Conservation (phyloP, 768 basidiomycete species). For the Termitomyces sp. region DNA sequence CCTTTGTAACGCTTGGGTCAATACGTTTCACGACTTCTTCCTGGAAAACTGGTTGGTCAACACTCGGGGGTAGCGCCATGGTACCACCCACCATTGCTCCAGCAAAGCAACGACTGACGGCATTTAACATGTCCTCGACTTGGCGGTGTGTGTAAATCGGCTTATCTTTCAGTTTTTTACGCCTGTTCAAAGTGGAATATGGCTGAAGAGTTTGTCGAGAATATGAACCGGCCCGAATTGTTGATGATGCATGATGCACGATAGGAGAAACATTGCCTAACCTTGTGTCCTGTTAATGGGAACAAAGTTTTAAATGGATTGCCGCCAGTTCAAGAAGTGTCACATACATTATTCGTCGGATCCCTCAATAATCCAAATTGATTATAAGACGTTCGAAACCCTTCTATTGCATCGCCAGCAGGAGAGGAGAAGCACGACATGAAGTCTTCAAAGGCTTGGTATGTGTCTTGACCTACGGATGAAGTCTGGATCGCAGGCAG, state of each 20-base stretch:
- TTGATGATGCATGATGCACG: background rate
- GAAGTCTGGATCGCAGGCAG: background rate
- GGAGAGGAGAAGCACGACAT: conserved; percentile 2
- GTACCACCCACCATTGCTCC: conserved; percentile 6
- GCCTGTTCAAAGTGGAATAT: background rate
- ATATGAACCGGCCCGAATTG: background rate
- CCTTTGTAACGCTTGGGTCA: background rate
- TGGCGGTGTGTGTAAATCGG: conserved; percentile 11
- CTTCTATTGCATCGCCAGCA: background rate
- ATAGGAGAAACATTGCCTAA: background rate
- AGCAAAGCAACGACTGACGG: conserved; percentile 9
- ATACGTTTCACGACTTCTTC: conserved; percentile 9
- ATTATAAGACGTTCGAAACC: background rate
- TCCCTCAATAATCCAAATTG: background rate
- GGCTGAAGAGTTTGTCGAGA: conserved; percentile 3
- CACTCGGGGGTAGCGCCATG: background rate
- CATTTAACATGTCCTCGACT: conserved; percentile 11
- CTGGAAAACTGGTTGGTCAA: background rate
- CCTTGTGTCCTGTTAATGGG: background rate
- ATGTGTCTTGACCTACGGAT: background rate
- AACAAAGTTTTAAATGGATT: background rate
- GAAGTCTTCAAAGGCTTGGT: conserved; percentile 8
- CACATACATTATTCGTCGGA: background rate
- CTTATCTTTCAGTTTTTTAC: conserved; percentile 10
- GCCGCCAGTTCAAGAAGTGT: background rate